phyloP scores from a whole-genome alignment of 2,329 filamentous ascomycete species.

The Colletotrichum chlorophyti region DNA sequence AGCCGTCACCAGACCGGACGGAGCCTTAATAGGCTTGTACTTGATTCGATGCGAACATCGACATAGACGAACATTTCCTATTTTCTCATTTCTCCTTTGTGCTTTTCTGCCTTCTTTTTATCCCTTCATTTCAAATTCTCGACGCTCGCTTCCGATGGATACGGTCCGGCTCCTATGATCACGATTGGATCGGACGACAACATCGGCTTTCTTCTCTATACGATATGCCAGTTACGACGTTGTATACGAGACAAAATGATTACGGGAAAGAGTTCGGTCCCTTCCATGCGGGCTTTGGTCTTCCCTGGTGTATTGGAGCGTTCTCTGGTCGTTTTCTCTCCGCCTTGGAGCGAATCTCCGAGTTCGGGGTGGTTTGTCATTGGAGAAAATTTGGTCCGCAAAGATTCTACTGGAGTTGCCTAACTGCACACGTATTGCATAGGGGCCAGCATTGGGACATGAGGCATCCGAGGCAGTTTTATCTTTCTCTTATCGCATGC shows the following conservation, averaged over 20 bases:
- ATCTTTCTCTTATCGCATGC: neutral
- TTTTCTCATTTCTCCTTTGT: slow-evolving; percentile 12
- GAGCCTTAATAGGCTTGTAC: slow-evolving; percentile 30
- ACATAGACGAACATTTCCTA: slow-evolving; percentile 28
- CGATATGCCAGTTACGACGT: slow-evolving; percentile 22
- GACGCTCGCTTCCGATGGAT: slow-evolving; percentile 15
- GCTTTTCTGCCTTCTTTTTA: neutral
- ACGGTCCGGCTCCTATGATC: neutral
- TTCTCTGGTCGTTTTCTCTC: neutral
- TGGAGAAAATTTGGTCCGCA: neutral
- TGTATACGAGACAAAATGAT: slow-evolving; percentile 24
- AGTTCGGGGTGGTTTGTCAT: neutral
- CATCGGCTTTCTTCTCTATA: slow-evolving; percentile 12
- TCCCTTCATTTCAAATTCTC: slow-evolving; percentile 1
- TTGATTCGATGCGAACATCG: slow-evolving; percentile 26
- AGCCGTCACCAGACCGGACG: slow-evolving; percentile 28
- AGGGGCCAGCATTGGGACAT: slow-evolving; percentile 9
- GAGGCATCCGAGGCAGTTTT: slow-evolving; percentile 12
- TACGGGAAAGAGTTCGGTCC: neutral
- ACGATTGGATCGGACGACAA: slow-evolving; percentile 20
- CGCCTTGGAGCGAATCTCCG: neutral
- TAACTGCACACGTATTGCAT: slow-evolving; percentile 14
- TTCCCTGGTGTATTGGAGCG: neutral
- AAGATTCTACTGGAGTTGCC: slow-evolving; percentile 2
- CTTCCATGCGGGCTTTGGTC: slow-evolving; percentile 6